These are phyloP conservation scores for Botrytis hyacinthi DNA, from an alignment of 2,329 filamentous ascomycete genomes.

Conservation along the genomic window DNA sequence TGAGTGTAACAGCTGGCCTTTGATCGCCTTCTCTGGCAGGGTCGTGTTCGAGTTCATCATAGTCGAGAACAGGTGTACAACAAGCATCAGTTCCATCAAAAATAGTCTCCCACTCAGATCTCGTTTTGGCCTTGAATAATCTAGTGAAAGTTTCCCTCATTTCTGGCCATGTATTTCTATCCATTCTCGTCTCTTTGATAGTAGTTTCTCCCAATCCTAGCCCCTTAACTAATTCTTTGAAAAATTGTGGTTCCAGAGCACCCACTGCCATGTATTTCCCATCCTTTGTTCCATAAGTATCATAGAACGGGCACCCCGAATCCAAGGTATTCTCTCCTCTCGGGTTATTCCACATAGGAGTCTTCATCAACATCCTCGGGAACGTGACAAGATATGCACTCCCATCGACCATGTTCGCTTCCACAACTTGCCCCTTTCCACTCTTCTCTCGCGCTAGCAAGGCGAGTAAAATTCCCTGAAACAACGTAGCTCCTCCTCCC, in stretches of 20 bases:
- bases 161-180: slow-evolving; percentile 65
- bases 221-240: slow-evolving; percentile 62
- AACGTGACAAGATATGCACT: slow-evolving; percentile 75
- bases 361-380: slow-evolving; percentile 65
- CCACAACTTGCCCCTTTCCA: slow-evolving; percentile 81
- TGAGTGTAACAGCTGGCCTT: slow-evolving; percentile 67
- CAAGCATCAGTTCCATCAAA: slow-evolving; percentile 94
- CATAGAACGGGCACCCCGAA: slow-evolving; percentile 83
- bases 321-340: slow-evolving; percentile 79
- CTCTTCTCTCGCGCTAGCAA: slow-evolving; percentile 62
- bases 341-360: slow-evolving; percentile 57
- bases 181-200: slow-evolving; percentile 54
- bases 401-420: slow-evolving; percentile 97
- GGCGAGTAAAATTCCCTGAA: slow-evolving; percentile 79
- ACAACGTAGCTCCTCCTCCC: slow-evolving; percentile 79
- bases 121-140: slow-evolving; percentile 67
- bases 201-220: slow-evolving; percentile 56
- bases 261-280: slow-evolving; percentile 83
- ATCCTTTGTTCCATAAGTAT: slow-evolving; percentile 82
- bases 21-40: slow-evolving; percentile 62
- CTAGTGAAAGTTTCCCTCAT: slow-evolving; percentile 59
- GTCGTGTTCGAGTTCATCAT: slow-evolving; percentile 62
- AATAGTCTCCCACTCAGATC: slow-evolving; percentile 76
- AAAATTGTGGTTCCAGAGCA: slow-evolving; percentile 86
- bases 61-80: slow-evolving; percentile 81